Evolutionary conservation across 129 eudicot genomes (phyloP).

Genomic region (Arctium lappa): DNA sequence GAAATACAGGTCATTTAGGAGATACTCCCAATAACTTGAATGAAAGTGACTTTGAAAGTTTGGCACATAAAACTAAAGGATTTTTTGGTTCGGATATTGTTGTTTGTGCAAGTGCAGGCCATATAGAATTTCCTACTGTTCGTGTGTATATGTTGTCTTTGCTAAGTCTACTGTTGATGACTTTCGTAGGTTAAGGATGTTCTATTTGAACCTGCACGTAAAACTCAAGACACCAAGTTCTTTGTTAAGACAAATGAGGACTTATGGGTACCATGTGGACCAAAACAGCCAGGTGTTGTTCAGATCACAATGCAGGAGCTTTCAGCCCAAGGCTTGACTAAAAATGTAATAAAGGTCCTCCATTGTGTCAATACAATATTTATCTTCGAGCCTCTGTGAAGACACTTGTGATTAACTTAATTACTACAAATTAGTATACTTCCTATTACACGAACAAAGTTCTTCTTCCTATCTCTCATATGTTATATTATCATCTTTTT

Average conservation of each 20-base stretch:
- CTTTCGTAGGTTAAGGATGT: conserved; percentile 95
- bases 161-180: no score
- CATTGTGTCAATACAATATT: no score
- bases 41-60: conserved; percentile 61
- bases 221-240: conserved; percentile 96
- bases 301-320: conserved; percentile 83
- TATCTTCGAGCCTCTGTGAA: no score
- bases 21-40: conserved; percentile 81
- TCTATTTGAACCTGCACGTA: conserved; percentile 93
- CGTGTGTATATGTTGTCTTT: no score
- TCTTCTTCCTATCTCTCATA: no score
- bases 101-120: conserved; percentile 59
- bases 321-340: conserved; percentile 92
- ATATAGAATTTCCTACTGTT: no score
- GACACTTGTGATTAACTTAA: no score
- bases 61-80: conserved; percentile 67
- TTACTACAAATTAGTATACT: no score
- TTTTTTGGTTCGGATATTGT: conserved; percentile 79
- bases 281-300: conserved; percentile 88
- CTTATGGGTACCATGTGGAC: conserved; percentile 93
- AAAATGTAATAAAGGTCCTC: conserved; percentile 44
- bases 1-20: conserved; percentile 74
- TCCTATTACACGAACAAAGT: no score
- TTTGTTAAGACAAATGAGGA: conserved; percentile 63
- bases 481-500: no score